Conservation (phyloP, 179 eudicot species). For the Camellia oleifera region DNA sequence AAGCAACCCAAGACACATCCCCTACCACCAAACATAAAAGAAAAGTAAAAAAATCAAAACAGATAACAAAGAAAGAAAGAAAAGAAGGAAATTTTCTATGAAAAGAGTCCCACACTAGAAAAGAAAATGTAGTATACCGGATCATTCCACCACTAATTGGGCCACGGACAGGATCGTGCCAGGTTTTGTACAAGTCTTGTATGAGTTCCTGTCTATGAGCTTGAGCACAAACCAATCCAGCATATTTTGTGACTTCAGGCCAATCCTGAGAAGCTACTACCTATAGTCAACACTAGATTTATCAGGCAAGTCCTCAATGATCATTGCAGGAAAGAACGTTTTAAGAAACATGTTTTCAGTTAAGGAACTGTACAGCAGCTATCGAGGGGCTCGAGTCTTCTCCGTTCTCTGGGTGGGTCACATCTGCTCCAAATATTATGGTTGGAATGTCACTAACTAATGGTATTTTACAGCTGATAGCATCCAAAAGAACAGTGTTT, state of each 20-base stretch:
- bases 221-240: conserved; percentile 92
- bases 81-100: neutral
- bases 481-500: conserved; percentile 89
- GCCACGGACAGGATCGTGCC: conserved; percentile 54
- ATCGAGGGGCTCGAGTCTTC: conserved; percentile 93
- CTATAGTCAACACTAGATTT: conserved; percentile 28
- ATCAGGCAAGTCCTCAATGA: neutral
- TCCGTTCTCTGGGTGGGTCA: conserved; percentile 89
- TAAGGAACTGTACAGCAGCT: conserved; percentile 58
- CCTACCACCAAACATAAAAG: neutral
- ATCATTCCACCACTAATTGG: conserved; percentile 63
- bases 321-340: conserved; percentile 12
- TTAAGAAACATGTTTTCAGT: neutral
- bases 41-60: neutral
- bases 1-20: neutral
- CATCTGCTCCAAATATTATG: conserved; percentile 93
- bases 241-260: conserved; percentile 95
- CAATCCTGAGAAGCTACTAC: conserved; percentile 98
- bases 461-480: conserved; percentile 75
- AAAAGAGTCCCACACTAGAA: neutral
- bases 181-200: conserved; percentile 55
- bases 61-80: neutral
- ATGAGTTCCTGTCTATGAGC: conserved; percentile 64
- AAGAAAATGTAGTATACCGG: conserved; percentile 23
- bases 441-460: conserved; percentile 94